phyloP scores from a whole-genome alignment of 1,284 basidiomycete species.

The Bjerkandera adusta region DNA sequence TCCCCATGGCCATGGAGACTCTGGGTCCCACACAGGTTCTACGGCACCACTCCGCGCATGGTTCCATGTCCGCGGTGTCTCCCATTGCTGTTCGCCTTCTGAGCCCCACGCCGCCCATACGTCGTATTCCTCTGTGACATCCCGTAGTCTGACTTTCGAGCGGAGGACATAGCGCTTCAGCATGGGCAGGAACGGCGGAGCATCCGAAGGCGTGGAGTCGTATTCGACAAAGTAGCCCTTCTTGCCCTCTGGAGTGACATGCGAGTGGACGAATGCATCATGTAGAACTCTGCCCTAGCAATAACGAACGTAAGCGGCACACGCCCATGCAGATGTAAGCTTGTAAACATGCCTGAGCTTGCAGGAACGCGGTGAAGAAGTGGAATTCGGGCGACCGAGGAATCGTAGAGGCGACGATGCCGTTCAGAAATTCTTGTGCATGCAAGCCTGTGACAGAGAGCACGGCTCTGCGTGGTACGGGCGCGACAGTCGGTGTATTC shows the following conservation, averaged over 20 bases:
- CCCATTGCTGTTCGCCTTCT: constrained; percentile 34
- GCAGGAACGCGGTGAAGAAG: constrained; percentile 80
- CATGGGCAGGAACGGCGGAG: constrained; percentile 57
- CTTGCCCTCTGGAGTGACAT: constrained; percentile 43
- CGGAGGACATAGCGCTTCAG: constrained; percentile 88
- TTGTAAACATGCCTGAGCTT: constrained; percentile 78
- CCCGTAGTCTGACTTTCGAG: constrained; percentile 82
- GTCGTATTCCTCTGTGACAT: constrained; percentile 74
- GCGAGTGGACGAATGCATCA: constrained; percentile 84
- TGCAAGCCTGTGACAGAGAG: constrained; percentile 83
- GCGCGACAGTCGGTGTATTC: constrained; percentile 57
- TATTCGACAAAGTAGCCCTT: constrained; percentile 75
- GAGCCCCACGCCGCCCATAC: constrained; percentile 82
- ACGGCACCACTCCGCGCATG: constrained; percentile 62
- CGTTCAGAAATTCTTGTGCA: constrained; percentile 85
- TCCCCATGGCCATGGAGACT: constrained; percentile 60
- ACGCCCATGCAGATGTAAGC: too few species aligned
- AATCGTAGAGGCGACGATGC: constrained; percentile 71
- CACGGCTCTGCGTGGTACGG: constrained; percentile 61
- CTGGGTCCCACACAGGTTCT: constrained; percentile 63
- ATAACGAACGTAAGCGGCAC: constrained; percentile 3
- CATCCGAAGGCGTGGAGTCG: constrained; percentile 56
- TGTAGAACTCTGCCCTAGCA: constrained; percentile 85
- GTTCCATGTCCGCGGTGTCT: constrained; percentile 46
- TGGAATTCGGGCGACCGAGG: constrained; percentile 48